Conservation (phyloP, 495 filamentous ascomycete genomes). For the Rostrohypoxylon terebratum region DNA sequence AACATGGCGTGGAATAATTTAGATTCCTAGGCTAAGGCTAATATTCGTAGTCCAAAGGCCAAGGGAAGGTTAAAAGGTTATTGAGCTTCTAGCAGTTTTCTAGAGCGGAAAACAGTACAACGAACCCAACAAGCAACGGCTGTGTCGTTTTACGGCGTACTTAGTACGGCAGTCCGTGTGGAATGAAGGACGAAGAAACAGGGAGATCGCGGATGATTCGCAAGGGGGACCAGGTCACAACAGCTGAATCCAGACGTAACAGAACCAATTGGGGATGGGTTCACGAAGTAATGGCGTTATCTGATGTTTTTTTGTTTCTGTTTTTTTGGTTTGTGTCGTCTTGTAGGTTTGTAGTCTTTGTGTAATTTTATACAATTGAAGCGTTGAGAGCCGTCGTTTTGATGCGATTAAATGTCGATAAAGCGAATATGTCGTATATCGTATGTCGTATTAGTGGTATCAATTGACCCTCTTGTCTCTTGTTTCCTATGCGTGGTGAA, state of each 20-base stretch:
- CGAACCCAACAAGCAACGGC: constrained; percentile 34
- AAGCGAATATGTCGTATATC: no score
- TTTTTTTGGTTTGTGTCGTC: background rate
- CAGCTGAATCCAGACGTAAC: constrained; percentile 35
- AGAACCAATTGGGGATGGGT: constrained; percentile 15
- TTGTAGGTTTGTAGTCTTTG: constrained; percentile 1
- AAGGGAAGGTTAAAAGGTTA: constrained; percentile 1
- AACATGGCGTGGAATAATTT: constrained; percentile 8
- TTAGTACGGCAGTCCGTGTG: constrained; percentile 37
- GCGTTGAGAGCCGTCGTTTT: constrained; percentile 12
- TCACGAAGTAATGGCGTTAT: constrained; percentile 26
- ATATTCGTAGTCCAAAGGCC: constrained; percentile 12
- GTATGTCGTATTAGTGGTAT: constrained; percentile 14
- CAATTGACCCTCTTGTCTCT: constrained; percentile 23
- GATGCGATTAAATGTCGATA: constrained; percentile 13
- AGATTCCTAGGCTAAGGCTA: constrained; percentile 23
- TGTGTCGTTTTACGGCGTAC: constrained; percentile 36
- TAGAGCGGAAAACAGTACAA: constrained; percentile 39
- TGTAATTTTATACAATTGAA: constrained; percentile 20
- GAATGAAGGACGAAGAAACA: constrained; percentile 42
- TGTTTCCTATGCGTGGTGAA: constrained; percentile 11
- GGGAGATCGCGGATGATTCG: constrained; percentile 29
- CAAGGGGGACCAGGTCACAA: constrained; percentile 39
- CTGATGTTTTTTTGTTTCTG: constrained; percentile 8
- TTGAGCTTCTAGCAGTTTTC: constrained; percentile 38